A percentile compares a stretch with the other conserved stretches of the same genome.
Conservation (phyloP, 768 basidiomycete genomes). For the Boletellus sp. region DNA sequence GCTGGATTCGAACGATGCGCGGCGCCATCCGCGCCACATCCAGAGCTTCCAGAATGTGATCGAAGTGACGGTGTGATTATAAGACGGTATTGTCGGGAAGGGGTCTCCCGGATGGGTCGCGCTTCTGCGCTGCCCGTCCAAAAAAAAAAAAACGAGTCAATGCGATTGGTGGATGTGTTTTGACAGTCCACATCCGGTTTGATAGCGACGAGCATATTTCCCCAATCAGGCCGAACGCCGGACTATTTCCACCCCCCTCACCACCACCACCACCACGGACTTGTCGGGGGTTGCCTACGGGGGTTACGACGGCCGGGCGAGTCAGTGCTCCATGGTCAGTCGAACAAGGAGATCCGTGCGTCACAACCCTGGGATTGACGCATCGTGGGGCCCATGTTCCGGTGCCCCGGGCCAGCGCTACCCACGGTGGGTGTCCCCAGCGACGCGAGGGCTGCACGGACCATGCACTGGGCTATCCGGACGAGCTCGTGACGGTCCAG, state of each 20-base stretch:
- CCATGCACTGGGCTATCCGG: too few relatives aligned
- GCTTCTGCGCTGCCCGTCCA: too few relatives aligned
- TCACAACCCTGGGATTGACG: constrained; percentile 5
- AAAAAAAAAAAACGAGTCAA: too few relatives aligned
- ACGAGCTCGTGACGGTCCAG: too few relatives aligned
- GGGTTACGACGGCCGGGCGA: too few relatives aligned
- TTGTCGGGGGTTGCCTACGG: too few relatives aligned
- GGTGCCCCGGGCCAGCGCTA: constrained; percentile 8
- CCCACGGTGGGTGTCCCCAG: constrained; percentile 6
- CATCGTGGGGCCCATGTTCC: constrained; percentile 4
- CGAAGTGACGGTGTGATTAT: constrained; percentile 6
- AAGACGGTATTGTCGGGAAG: background rate
- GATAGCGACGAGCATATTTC: background rate
- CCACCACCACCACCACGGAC: too few relatives aligned
- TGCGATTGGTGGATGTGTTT: too few relatives aligned
- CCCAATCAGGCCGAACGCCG: background rate
- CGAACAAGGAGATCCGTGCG: background rate
- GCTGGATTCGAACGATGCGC: constrained; percentile 5
- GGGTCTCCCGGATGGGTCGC: too few relatives aligned
- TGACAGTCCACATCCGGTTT: background rate
- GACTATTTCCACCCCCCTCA: too few relatives aligned
- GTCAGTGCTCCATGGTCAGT: too few relatives aligned
- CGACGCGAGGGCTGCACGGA: too few relatives aligned
- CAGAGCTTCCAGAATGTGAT: background rate
- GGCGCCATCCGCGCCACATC: background rate